A percentile compares a stretch with the other conserved stretches of the same genome.
These are phyloP conservation scores for Neurospora cerealis DNA, from an alignment of 495 filamentous ascomycete species.

Conservation along the genomic window DNA sequence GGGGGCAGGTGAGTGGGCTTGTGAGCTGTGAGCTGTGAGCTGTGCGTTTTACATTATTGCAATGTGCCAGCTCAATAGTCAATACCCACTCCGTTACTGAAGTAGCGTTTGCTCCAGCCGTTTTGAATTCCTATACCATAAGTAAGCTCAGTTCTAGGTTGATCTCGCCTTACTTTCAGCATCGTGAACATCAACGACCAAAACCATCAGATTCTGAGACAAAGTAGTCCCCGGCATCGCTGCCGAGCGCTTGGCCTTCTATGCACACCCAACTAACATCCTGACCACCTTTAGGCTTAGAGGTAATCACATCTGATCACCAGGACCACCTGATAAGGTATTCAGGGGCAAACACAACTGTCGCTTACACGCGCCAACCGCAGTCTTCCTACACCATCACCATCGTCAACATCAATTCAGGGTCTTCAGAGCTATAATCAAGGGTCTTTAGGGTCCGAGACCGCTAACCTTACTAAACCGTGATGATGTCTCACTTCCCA, in stretches of 20 bases:
- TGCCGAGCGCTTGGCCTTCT: background rate
- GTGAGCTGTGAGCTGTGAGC: background rate
- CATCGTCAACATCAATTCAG: background rate
- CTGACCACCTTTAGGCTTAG: background rate
- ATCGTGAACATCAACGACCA: background rate
- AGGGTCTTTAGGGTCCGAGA: background rate
- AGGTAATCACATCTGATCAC: background rate
- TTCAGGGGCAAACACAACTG: background rate
- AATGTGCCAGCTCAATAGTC: background rate
- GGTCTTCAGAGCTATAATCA: background rate
- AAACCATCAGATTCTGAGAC: background rate
- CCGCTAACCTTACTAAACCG: background rate
- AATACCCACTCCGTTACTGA: background rate
- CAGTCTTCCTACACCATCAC: background rate
- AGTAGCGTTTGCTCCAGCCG: background rate
- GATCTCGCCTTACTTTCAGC: background rate
- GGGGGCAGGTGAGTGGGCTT: background rate
- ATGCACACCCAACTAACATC: background rate
- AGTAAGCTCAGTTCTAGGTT: too few species aligned
- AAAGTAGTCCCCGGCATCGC: background rate
- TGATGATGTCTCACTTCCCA: background rate
- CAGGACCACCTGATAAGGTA: background rate
- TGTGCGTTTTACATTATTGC: background rate
- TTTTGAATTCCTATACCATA: background rate
- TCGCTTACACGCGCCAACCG: background rate